Percentiles rank a stretch among this genome's conserved stretches.
phyloP scores from a whole-genome alignment of 2,329 filamentous ascomycete species.

The Lachnellula suecica region DNA sequence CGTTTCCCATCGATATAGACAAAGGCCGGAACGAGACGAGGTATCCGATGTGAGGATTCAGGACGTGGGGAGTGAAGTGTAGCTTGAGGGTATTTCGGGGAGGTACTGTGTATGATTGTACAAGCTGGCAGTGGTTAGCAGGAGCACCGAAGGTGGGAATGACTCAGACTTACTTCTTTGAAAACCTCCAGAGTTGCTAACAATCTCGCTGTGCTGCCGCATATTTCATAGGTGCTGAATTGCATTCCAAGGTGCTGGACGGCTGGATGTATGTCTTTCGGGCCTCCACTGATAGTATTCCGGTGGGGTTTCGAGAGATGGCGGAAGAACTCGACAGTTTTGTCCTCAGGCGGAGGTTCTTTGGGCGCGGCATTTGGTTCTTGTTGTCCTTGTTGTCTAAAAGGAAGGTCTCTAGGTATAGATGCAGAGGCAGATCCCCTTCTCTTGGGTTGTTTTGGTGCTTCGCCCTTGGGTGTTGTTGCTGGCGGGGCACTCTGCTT shows the following conservation, averaged over 20 bases:
- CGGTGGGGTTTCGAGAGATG: conserved; percentile 77
- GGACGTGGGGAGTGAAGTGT: conserved; percentile 85
- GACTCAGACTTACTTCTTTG: conserved; percentile 63
- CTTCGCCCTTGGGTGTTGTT: conserved; percentile 22
- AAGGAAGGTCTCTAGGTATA: conserved; percentile 25
- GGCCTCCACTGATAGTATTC: conserved; percentile 57
- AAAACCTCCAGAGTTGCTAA: conserved; percentile 87
- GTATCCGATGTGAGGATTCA: conserved; percentile 95
- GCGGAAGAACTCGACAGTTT: conserved; percentile 75
- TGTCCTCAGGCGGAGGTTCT: conserved; percentile 58
- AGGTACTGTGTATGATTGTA: conserved; percentile 89
- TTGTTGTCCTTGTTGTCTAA: conserved; percentile 27
- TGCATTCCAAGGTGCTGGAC: conserved; percentile 85
- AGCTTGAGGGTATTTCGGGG: conserved; percentile 80
- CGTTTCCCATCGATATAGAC: conserved; percentile 95
- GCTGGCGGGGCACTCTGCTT: conserved; percentile 37
- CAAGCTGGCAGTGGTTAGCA: conserved; percentile 58
- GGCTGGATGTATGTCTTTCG: conserved; percentile 78
- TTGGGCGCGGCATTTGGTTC: conserved; percentile 35
- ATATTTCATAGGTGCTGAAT: conserved; percentile 77
- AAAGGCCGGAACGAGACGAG: conserved; percentile 92
- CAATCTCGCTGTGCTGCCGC: conserved; percentile 84
- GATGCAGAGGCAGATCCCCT: conserved; percentile 28
- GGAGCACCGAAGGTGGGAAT: background rate
- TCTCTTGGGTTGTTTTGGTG: conserved; percentile 36